phyloP scores from a whole-genome alignment of 2,329 filamentous ascomycete species.

The Fusarium hostae region DNA sequence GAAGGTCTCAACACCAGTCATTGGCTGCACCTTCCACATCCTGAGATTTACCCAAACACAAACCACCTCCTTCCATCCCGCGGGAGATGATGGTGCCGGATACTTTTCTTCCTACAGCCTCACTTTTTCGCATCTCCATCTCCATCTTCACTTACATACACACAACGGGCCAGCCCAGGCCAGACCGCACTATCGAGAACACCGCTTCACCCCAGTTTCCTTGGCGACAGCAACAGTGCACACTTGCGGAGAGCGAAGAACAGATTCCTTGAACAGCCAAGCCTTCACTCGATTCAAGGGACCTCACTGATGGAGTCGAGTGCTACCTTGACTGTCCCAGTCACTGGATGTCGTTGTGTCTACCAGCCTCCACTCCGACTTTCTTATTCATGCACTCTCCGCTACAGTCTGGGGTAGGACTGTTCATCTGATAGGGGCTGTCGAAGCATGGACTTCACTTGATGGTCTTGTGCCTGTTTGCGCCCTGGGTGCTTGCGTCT shows the following conservation, averaged over 20 bases:
- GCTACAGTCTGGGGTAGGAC: slow-evolving; percentile 33
- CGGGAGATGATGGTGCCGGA: neutral
- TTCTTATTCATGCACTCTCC: slow-evolving; percentile 17
- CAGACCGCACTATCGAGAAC: slow-evolving; percentile 11
- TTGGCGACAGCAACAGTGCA: slow-evolving; percentile 32
- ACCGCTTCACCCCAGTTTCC: slow-evolving; percentile 22
- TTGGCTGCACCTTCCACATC: slow-evolving; percentile 14
- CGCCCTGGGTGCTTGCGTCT: neutral
- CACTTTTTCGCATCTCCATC: slow-evolving; percentile 4
- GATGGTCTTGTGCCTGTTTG: slow-evolving; percentile 4
- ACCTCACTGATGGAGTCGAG: slow-evolving; percentile 11
- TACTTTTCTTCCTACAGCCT: slow-evolving; percentile 8
- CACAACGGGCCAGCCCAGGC: neutral
- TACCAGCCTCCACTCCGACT: slow-evolving; percentile 17
- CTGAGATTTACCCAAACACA: slow-evolving; percentile 17
- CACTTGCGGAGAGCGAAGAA: slow-evolving; percentile 26
- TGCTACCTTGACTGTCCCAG: slow-evolving; percentile 7
- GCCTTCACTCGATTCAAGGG: slow-evolving; percentile 21
- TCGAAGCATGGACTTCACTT: slow-evolving; percentile 14
- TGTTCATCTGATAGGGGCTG: slow-evolving; percentile 13
- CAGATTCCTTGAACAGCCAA: slow-evolving; percentile 6
- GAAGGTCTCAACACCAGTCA: slow-evolving; percentile 23
- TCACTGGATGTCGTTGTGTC: slow-evolving; percentile 4
- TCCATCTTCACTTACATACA: neutral
- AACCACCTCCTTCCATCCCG: slow-evolving; percentile 2